phyloP scores from a whole-genome alignment of 805 yeast genomes.

The Kluyveromyces nonfermentans region DNA sequence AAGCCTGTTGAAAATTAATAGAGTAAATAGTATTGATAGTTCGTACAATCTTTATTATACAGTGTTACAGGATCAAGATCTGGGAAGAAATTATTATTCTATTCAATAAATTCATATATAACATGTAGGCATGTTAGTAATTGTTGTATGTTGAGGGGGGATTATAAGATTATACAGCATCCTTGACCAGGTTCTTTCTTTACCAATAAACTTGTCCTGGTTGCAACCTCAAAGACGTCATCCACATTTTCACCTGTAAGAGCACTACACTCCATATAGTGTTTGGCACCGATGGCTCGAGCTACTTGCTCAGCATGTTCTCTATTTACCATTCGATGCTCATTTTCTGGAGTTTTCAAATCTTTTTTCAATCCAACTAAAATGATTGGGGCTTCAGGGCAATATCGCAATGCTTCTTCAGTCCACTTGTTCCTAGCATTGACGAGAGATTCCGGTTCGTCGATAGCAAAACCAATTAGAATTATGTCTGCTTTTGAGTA shows the following conservation, averaged over 20 bases:
- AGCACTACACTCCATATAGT: constrained; percentile 81
- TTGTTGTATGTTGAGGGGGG: neutral
- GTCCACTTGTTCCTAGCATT: constrained; percentile 86
- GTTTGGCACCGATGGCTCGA: constrained; percentile 69
- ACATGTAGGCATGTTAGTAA: neutral
- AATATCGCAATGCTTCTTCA: constrained; percentile 67
- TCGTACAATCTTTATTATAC: no score
- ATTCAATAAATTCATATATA: neutral
- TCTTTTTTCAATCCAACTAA: constrained; percentile 83
- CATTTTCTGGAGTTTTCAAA: constrained; percentile 39
- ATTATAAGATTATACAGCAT: constrained; percentile 29
- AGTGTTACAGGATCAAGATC: no score
- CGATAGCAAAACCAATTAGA: constrained; percentile 76
- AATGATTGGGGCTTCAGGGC: constrained; percentile 71
- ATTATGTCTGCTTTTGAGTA: constrained; percentile 83
- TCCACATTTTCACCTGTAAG: constrained; percentile 93
- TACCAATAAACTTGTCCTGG: constrained; percentile 66
- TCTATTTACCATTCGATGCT: constrained; percentile 40
- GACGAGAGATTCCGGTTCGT: constrained; percentile 73
- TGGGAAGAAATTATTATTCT: no score
- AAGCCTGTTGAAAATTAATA: no score
- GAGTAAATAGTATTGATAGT: no score
- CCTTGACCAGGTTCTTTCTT: constrained; percentile 34
- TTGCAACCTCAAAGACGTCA: constrained; percentile 86
- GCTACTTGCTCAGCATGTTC: constrained; percentile 63